Conservation (phyloP, 371 early-diverging fungal species). For the Umbelopsis sp. region DNA sequence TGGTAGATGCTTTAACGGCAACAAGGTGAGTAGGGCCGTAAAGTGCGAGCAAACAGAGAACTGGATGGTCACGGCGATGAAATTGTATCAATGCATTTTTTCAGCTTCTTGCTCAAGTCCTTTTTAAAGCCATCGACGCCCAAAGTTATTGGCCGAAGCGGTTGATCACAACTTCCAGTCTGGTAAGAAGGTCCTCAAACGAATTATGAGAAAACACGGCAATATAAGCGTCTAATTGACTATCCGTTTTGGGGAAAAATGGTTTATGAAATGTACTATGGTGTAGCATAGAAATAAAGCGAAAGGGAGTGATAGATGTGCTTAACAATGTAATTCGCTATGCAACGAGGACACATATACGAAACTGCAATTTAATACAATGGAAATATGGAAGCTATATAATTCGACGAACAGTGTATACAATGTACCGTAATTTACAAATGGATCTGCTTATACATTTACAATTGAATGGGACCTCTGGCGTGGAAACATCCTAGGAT, state of each 20-base stretch:
- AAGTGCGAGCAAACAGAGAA: not conserved
- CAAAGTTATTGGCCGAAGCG: conserved; percentile 47
- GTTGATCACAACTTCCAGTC: conserved; percentile 35
- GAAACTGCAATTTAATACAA: no score
- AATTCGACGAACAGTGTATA: no score
- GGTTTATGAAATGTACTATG: not conserved
- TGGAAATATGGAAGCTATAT: no score
- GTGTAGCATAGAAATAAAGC: not conserved
- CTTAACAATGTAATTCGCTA: no score
- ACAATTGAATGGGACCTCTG: no score
- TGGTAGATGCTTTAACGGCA: conserved; percentile 39
- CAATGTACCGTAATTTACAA: no score
- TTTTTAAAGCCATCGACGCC: conserved; percentile 35
- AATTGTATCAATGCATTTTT: not conserved
- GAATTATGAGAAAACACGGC: conserved; percentile 27
- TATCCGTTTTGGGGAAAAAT: not conserved
- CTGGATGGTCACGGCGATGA: not conserved
- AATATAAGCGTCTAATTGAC: conserved; percentile 18
- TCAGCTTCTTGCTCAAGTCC: conserved; percentile 32
- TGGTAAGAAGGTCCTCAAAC: conserved; percentile 32
- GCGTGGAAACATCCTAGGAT: no score
- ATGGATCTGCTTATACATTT: no score
- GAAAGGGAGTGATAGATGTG: no score
- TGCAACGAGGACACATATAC: no score
- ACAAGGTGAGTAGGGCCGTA: conserved; percentile 36